Base-by-base conservation (phyloP, 2,329 filamentous ascomycete genomes). In the Dothideomycetidae sp. region DNA sequence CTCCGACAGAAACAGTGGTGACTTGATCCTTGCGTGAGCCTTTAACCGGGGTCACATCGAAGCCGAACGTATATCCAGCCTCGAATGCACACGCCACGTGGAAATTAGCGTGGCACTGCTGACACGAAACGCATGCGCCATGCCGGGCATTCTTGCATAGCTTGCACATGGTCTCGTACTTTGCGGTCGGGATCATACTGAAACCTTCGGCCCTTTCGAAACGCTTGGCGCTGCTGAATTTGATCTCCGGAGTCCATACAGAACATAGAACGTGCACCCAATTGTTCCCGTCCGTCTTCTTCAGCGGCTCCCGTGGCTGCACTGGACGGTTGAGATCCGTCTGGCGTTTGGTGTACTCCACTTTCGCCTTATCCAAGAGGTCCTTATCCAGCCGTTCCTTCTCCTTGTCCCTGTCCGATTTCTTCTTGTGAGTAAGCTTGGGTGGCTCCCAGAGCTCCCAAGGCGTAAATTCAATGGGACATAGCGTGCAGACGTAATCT, bases 181-280 rank as follows among this genome's bases (percentile, higher is more conserved):
- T 73, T 23, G 72, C 62, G 23, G 73, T 67, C 1, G 81, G 72
- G 41, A 98, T 86, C 5, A 81, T 78, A 3, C 81, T 80, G 45
- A 98, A 84, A 13, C 88, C 88, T 60, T 98, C 90, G 2, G 82
- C 85, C 19, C 85, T 79, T 48, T 85, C 81, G 21, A 98, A 63
- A 12, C 80, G 75, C 50, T 78, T 76, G 12, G 85, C 80, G 49
- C 82, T 82, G 44, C 81, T 86, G 57, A 94, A 98, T 52, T 86
- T 90, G 50, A 93, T 78, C 58, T 98, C 90, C 0, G 84, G 77
- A 9, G 81, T 86, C 76, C 83, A 96, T 12, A 93, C 67, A 1
- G 90, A 86, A 53, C 90, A 98, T 26, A 80, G 78, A 17, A 96
- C 84, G 55, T 98, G 90, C 11, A 94, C 83, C 90, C 90, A 98